Base-by-base conservation (phyloP, 2,329 filamentous ascomycete genomes). In the Penicillium janthinellum region DNA sequence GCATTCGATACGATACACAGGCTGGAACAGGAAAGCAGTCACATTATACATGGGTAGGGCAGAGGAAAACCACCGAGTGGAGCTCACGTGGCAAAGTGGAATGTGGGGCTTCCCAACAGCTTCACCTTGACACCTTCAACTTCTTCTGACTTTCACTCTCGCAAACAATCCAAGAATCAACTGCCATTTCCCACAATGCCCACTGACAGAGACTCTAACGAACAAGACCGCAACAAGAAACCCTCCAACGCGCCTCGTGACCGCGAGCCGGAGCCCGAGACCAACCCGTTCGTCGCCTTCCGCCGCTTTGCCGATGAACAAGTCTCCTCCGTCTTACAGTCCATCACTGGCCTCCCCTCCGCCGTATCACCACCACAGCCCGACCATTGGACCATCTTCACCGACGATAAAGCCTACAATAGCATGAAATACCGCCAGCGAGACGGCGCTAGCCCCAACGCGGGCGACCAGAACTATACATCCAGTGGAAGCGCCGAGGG, bases 291-390 rank as follows among this genome's bases (percentile, higher is more conserved):
- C 72, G 80, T 86, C 57, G 78, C 81, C 34, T 87, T 88, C 74
- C 85, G 86, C 65, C 83, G 82, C 62, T 86, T 84, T 70, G 83
- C 85, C 57, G 85, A 88, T 66, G 81, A 83, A 49, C 83, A 84
- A 58, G 79, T 87, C 65, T 81, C 79, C 8, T 82, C 81, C 15
- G 72, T 88, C 54, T 72, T 87, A 57, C 81, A 82, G 62, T 79
- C 79, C 17, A 74, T 86, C 56, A 81, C 83, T 58, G 77, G 80
- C 31, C 72, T 82, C 44, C 75, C 81, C 17, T 75, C 77, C 4
- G 70, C 70, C 12, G 59, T 73, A 11, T 64, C 69, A 5, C 62
- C 72, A 10, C 73, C 75, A 20, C 69, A 72, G 12, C 53, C 69
- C 25, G 70, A 71, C 51, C 68, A 67, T 44, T 79, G 77, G 76